Evolutionary conservation across 2,329 filamentous ascomycete genomes (phyloP).

Genomic region (Fusarium sp.): DNA sequence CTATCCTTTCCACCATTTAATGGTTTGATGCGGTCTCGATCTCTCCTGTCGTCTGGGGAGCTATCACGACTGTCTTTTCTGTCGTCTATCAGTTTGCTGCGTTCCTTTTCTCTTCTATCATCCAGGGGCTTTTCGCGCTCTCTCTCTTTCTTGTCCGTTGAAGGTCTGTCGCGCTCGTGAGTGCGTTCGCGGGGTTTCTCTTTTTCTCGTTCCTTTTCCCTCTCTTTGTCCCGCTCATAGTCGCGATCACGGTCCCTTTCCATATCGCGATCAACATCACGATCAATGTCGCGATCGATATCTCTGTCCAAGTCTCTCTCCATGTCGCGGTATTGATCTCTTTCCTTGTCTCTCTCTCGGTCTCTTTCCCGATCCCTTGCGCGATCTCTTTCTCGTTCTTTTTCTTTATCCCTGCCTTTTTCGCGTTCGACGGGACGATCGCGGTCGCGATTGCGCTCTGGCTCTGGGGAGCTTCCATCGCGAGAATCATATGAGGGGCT

Average conservation of each 20-base stretch:
- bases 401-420: not conserved
- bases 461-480: constrained; percentile 38
- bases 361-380: constrained; percentile 6
- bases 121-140: not conserved
- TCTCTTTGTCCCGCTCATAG: constrained; percentile 9
- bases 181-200: constrained; percentile 7
- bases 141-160: not conserved
- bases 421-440: constrained; percentile 19
- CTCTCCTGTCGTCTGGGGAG: not conserved
- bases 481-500: constrained; percentile 39
- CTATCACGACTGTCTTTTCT: constrained; percentile 5
- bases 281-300: constrained; percentile 6
- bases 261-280: constrained; percentile 13
- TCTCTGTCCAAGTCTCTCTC: constrained; percentile 10
- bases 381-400: not conserved
- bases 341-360: constrained; percentile 13
- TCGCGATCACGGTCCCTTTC: constrained; percentile 2
- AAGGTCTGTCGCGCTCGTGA: constrained; percentile 14
- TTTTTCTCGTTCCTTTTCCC: constrained; percentile 12
- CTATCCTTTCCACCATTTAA: not conserved
- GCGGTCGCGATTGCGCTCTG: constrained; percentile 32
- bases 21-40: not conserved
- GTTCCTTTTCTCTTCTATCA: not conserved
- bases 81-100: constrained; percentile 3
- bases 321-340: constrained; percentile 13